Conservation (phyloP, 768 basidiomycete genomes). For the Suillus sp. region DNA sequence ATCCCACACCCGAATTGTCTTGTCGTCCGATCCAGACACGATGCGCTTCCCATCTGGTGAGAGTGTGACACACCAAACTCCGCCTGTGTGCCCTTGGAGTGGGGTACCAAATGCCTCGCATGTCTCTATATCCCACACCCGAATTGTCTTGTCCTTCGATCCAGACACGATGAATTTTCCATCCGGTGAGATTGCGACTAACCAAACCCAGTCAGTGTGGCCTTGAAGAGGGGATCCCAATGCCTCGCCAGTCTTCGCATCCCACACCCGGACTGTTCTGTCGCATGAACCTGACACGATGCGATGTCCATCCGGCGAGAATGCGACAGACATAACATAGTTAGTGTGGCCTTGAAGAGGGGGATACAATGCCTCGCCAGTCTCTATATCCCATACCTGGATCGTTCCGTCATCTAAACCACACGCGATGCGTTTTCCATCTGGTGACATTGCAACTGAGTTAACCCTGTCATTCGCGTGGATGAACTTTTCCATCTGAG, state of each 20-base stretch:
- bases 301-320: constrained; percentile 9
- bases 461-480: too few relatives aligned
- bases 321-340: not conserved
- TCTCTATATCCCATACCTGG: constrained; percentile 5
- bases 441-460: not conserved
- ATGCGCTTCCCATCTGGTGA: too few relatives aligned
- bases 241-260: not conserved
- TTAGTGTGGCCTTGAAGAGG: constrained; percentile 9
- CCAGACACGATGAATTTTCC: too few relatives aligned
- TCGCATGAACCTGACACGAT: constrained; percentile 20
- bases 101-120: too few relatives aligned
- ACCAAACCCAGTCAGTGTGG: not conserved
- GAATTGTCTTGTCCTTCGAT: too few relatives aligned
- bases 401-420: constrained; percentile 14
- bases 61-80: too few relatives aligned
- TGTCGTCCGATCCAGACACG: not conserved
- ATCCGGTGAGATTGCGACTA: constrained; percentile 7
- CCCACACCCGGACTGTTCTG: constrained; percentile 18
- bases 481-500: too few relatives aligned
- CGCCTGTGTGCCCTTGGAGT: too few relatives aligned
- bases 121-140: too few relatives aligned
- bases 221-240: not conserved
- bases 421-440: constrained; percentile 9
- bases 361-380: constrained; percentile 5
- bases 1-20: too few relatives aligned